Evolutionary conservation across 768 basidiomycete genomes (phyloP).

Genomic region (Tephrocybe rancida): DNA sequence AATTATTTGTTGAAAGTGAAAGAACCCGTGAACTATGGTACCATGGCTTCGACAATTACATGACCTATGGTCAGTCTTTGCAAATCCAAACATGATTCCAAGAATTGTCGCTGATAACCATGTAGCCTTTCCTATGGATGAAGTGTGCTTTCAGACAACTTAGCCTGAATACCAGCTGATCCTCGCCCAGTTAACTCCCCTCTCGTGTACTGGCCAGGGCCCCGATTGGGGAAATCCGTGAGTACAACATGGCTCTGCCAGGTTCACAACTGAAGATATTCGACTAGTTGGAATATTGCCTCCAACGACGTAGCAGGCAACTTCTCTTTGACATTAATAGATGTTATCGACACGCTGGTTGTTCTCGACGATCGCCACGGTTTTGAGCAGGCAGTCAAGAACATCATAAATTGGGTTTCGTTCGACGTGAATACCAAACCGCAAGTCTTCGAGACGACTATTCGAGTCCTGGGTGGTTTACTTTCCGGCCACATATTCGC

Average conservation of each 20-base stretch:
- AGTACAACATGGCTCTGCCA: slow-evolving; percentile 28
- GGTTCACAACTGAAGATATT: not conserved
- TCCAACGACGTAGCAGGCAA: slow-evolving; percentile 95
- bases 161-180: slow-evolving; percentile 1
- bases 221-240: slow-evolving; percentile 86
- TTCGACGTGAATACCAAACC: slow-evolving; percentile 95
- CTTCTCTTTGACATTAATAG: slow-evolving; percentile 83
- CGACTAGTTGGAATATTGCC: slow-evolving; percentile 54
- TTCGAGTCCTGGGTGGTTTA: slow-evolving; percentile 90
- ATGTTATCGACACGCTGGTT: slow-evolving; percentile 87
- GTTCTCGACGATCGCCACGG: slow-evolving; percentile 78
- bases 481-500: slow-evolving; percentile 85
- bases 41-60: slow-evolving; percentile 89
- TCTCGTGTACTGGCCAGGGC: slow-evolving; percentile 87
- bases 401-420: slow-evolving; percentile 80
- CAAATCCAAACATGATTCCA: not conserved
- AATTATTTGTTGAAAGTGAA: slow-evolving; percentile 45
- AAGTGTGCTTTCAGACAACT: slow-evolving; percentile 46
- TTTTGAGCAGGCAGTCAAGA: slow-evolving; percentile 83
- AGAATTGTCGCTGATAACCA: slow-evolving; percentile 15
- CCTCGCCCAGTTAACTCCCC: slow-evolving; percentile 69
- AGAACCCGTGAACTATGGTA: slow-evolving; percentile 81
- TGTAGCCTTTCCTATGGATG: slow-evolving; percentile 83
- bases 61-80: slow-evolving; percentile 72
- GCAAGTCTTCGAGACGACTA: slow-evolving; percentile 98